phyloP scores from a whole-genome alignment of 75 land plant genomes.

The Ceratopteris richardii region DNA sequence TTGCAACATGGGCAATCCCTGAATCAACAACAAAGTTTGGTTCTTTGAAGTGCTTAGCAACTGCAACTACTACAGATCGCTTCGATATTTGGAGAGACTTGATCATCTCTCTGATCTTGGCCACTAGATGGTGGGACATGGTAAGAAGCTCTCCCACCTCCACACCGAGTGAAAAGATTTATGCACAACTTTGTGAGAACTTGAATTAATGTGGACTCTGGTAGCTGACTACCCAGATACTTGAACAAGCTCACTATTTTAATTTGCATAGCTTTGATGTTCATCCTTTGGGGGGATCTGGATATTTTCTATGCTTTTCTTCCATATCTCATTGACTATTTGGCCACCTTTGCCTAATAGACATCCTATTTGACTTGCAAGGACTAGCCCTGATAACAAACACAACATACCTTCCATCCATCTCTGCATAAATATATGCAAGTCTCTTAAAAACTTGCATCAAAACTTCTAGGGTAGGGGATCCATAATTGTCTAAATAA shows the following conservation, averaged over 20 bases:
- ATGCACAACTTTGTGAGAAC: constrained; percentile 66
- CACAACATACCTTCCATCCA: constrained; percentile 29
- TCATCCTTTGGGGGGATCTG: constrained; percentile 67
- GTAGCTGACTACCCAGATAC: constrained; percentile 59
- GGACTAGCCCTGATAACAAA: constrained; percentile 59
- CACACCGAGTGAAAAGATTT: constrained; percentile 50
- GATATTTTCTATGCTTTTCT: constrained; percentile 67
- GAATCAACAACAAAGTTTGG: too few relatives aligned
- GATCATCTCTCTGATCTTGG: constrained; percentile 1
- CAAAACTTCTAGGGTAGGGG: constrained; percentile 77
- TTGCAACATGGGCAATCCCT: too few relatives aligned
- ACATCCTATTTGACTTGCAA: constrained; percentile 80
- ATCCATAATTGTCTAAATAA: constrained; percentile 42
- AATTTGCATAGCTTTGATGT: constrained; percentile 49
- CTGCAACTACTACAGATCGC: too few relatives aligned
- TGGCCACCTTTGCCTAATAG: constrained; percentile 80
- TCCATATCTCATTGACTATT: constrained; percentile 84
- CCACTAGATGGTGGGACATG: not conserved
- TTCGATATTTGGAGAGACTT: constrained; percentile 27
- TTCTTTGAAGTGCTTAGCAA: too few relatives aligned
- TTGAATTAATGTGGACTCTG: constrained; percentile 73
- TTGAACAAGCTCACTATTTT: constrained; percentile 77
- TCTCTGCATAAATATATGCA: constrained; percentile 28
- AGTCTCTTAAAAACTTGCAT: constrained; percentile 60
- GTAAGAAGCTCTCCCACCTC: constrained; percentile 11